Evolutionary conservation across 2,329 filamentous ascomycete species (phyloP), one percentile per base, ranked within the genome.

Genomic region (Verruconis gallopava): DNA sequence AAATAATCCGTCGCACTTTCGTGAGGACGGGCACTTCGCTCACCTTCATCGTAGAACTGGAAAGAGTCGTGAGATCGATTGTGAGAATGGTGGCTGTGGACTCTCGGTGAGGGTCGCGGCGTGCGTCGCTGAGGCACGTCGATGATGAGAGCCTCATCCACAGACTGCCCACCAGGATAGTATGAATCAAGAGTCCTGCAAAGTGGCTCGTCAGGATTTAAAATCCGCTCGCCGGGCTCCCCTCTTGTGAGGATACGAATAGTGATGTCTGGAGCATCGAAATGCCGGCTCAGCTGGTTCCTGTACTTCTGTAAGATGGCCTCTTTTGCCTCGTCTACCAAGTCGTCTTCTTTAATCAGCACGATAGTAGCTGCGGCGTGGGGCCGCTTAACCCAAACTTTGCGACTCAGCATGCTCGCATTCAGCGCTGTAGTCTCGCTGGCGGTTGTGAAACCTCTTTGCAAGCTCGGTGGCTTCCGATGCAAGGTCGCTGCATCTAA

Each of bases 241-340:
- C 85, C 80, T 43, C 85, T 73, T n/a, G 82, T 75, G 13, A 72
- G 59, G 50, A 96, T 82, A 48, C 82, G 78, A 48, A 96, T 69
- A 9, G 75, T 78, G 44, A 98, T 73, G 59, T 98, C 91, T 11
- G 91, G 91, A 9, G 91, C 73, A 63, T 98, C 91, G 60, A 88
- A 95, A 40, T 74, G 82, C 51, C 79, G 79, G 39, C 89, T 89
- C 19, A 98, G 70, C 12, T 86, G 93, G 62, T 98, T 96, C 52
- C 79, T 77, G 60, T 96, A 98, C 66, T 96, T 96, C 54, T 77
- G 78, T 51, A 96, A 67, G 44, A 96, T 91, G 69, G 85, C 77
- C 51, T 95, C 91, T 52, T 89, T 81, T 47, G 94, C 80, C 62
- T 95, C 89, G 60, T 98, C 91, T 44, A 96, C 88, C 52, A 96